Percentiles rank a stretch among this genome's conserved stretches.
Evolutionary conservation across 495 filamentous ascomycete genomes (phyloP).

Genomic region (Tuber melanosporum): DNA sequence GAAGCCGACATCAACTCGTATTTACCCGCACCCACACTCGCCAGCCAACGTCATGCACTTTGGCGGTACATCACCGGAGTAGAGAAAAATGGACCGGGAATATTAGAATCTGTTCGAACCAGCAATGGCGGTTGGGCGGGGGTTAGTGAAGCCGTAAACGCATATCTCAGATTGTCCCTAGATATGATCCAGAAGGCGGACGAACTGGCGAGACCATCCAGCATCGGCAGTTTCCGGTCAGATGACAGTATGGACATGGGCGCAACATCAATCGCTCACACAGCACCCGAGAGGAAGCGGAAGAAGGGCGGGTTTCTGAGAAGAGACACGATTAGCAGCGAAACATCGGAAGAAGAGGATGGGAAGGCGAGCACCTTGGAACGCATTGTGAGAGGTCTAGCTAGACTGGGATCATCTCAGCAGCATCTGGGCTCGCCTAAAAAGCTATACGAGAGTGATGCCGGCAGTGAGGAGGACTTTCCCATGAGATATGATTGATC

Average conservation of each 20-base stretch:
- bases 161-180: constrained; percentile 52
- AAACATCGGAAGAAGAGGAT: constrained; percentile 26
- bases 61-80: constrained; percentile 60
- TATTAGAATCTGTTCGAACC: constrained; percentile 54
- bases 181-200: constrained; percentile 41
- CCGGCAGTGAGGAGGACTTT: constrained; percentile 32
- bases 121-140: constrained; percentile 55
- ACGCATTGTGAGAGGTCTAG: constrained; percentile 38
- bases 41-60: constrained; percentile 57
- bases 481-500: constrained; percentile 26
- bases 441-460: constrained; percentile 30
- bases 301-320: constrained; percentile 33
- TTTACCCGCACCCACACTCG: constrained; percentile 52
- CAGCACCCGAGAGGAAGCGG: constrained; percentile 17
- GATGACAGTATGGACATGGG: constrained; percentile 30
- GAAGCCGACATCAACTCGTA: constrained; percentile 45
- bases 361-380: constrained; percentile 37
- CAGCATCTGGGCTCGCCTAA: constrained; percentile 27
- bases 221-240: constrained; percentile 39
- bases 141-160: constrained; percentile 52
- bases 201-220: constrained; percentile 35
- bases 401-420: constrained; percentile 33
- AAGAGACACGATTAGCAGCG: constrained; percentile 25
- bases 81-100: constrained; percentile 52
- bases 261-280: neutral